These are phyloP conservation scores for Uromyces viciae-fabae DNA, from an alignment of 1,284 basidiomycete species.

Conservation along the genomic window DNA sequence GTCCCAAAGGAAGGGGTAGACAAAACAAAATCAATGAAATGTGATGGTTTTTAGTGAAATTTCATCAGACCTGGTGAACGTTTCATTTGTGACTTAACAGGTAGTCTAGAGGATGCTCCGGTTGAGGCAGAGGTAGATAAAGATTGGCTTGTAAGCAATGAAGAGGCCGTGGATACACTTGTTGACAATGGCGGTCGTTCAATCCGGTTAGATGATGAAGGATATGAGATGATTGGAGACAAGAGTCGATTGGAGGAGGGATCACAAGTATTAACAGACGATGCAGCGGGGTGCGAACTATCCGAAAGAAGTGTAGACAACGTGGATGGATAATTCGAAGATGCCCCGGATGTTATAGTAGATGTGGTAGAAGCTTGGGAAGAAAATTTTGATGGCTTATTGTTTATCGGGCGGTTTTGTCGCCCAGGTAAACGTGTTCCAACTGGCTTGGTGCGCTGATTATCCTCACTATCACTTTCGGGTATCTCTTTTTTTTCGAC, in stretches of 20 bases:
- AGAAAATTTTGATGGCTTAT: neutral
- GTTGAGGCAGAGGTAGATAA: neutral
- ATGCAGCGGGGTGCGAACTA: neutral
- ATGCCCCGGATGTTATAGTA: constrained; percentile 4
- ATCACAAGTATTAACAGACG: neutral
- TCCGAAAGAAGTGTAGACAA: neutral
- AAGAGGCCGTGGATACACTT: neutral
- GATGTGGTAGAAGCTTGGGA: constrained; percentile 12
- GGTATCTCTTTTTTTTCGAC: neutral
- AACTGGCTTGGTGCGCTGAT: neutral
- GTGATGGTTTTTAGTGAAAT: too few species aligned
- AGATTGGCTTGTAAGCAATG: constrained; percentile 1
- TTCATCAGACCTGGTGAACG: constrained; percentile 24
- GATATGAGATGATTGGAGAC: constrained; percentile 10
- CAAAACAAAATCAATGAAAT: neutral
- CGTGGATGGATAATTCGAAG: neutral
- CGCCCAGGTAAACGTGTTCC: constrained; percentile 12
- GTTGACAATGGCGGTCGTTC: neutral
- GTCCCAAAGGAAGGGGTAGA: too few species aligned
- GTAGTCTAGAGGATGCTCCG: neutral
- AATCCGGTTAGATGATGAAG: neutral
- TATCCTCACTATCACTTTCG: neutral
- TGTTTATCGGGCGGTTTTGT: neutral
- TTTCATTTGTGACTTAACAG: constrained; percentile 29
- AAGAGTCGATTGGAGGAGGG: neutral